phyloP scores from a whole-genome alignment of 306 rosid species.

The Glycyrrhiza uralensis region DNA sequence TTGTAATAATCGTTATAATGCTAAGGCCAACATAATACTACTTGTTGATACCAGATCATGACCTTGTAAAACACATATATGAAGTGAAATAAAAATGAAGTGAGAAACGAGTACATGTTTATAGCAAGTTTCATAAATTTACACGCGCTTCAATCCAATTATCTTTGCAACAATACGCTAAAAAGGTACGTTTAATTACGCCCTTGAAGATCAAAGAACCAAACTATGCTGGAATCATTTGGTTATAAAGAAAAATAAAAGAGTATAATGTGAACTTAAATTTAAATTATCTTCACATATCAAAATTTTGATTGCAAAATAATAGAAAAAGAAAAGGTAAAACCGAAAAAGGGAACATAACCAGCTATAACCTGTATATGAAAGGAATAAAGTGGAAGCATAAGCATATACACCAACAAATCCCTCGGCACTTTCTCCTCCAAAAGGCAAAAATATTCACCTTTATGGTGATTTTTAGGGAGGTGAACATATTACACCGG shows the following conservation, averaged over 20 bases:
- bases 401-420: conserved; percentile 18
- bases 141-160: neutral
- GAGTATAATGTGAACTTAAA: neutral
- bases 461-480: too few species aligned
- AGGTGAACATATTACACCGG: too few species aligned
- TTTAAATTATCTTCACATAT: neutral
- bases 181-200: neutral
- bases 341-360: neutral
- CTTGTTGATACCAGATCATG: neutral
- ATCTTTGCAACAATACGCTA: neutral
- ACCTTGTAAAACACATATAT: neutral
- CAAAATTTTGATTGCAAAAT: conserved; percentile 5
- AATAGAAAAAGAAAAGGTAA: neutral
- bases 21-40: neutral
- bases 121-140: too few species aligned
- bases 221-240: neutral
- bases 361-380: conserved; percentile 4
- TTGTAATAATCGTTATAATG: neutral
- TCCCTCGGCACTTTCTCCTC: conserved; percentile 5
- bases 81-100: too few species aligned
- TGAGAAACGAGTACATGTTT: too few species aligned
- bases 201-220: neutral
- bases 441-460: too few species aligned
- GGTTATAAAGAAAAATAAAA: neutral
- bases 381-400: conserved; percentile 34